Evolutionary conservation across 768 basidiomycete genomes (phyloP).

Genomic region (Suillus sp.): DNA sequence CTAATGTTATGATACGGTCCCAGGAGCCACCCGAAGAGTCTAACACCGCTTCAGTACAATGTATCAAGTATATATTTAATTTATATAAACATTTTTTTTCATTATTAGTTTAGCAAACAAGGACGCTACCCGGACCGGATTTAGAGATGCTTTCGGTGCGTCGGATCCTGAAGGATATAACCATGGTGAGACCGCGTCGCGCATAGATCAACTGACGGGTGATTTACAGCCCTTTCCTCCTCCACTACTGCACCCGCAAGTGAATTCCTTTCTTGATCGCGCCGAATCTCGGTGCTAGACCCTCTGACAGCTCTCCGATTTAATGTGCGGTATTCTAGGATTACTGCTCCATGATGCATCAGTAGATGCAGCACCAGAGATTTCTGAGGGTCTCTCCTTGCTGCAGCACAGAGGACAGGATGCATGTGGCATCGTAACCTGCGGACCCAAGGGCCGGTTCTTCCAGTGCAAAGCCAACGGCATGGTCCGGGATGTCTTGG

Average conservation of each 20-base stretch:
- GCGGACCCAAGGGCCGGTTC: constrained; percentile 91
- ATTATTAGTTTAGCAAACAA: too few relatives aligned
- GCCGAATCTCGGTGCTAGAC: constrained; percentile 12
- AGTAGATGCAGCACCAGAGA: constrained; percentile 79
- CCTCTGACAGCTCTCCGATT: constrained; percentile 3
- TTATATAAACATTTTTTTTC: too few relatives aligned
- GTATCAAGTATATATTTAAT: too few relatives aligned
- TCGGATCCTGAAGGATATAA: background rate
- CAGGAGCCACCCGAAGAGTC: background rate
- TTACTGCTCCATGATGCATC: constrained; percentile 79
- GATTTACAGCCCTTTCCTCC: background rate
- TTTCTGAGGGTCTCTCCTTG: constrained; percentile 92
- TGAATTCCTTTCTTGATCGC: constrained; percentile 23
- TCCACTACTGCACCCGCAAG: constrained; percentile 22
- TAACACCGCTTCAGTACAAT: background rate
- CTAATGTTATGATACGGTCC: too few relatives aligned
- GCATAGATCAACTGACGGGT: background rate
- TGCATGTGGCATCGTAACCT: constrained; percentile 96
- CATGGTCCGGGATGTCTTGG: constrained; percentile 98
- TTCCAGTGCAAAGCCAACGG: constrained; percentile 99
- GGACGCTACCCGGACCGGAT: background rate
- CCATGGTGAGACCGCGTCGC: background rate
- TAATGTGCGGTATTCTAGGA: constrained; percentile 93
- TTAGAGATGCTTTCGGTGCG: background rate
- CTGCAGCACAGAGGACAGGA: constrained; percentile 98